Evolutionary conservation across 2,329 filamentous ascomycete genomes (phyloP), one percentile per base, ranked within the genome.

Genomic region (Coleophoma cylindrospora): DNA sequence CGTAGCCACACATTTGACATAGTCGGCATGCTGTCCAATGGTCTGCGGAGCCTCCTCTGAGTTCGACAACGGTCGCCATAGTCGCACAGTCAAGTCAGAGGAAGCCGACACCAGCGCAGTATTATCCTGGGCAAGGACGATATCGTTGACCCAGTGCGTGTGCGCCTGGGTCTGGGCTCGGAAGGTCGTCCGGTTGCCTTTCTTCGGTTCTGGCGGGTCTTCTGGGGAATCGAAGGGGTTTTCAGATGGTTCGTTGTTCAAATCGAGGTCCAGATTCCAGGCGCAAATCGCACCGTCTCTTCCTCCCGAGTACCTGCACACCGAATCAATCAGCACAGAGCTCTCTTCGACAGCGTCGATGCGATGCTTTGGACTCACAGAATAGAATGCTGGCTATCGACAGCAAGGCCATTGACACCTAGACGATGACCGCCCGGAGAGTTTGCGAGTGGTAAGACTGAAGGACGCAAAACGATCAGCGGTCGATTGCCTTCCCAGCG

Each of bases 221-320:
- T 65, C 61, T 34, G 62, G 56, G 14, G 60, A 62, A 37, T 59
- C 61, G 49, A 66, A 66, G 15, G 61, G 61, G 38, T 65, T 59
- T 15, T 63, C 59, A 15, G 49, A 33, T 5, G 50, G 49, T 37
- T 52, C 49, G 32, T 46, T 50, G 41, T 72, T 72, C 55, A 88
- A 74, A 65, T 90, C 79, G 63, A 89, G 81, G 62, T 89, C 81
- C 48, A 96, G 74, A 68, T 97, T 86, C 94, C 94, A 99, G 54
- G 92, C 90, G 72, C 94, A 99, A 59, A 99, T 86, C 46, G 94
- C 87, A 61, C 94, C 94, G 70, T 99, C 94, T 65, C 94, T 86
- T 53, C 94, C 94, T 58, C 90, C 94, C 43, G 94, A 96, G 72
- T 97, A 99, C 62, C 91, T 96, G 59, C 53, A 53, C 34, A 38